Evolutionary conservation across 768 basidiomycete genomes (phyloP), one percentile per base, ranked within the genome.

Genomic region (Lactarius sp.): DNA sequence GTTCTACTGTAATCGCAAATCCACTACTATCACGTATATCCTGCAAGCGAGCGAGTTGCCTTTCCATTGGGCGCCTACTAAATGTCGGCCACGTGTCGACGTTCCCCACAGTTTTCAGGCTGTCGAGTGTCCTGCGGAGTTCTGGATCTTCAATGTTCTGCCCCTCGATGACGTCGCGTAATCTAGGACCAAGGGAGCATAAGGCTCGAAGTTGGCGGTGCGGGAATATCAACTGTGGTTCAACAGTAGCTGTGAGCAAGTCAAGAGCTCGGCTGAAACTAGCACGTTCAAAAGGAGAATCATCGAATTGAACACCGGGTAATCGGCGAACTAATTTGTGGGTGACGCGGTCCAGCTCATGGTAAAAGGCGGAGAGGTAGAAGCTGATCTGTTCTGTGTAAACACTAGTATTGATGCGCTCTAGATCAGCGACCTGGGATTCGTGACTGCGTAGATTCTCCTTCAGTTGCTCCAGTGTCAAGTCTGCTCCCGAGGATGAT

Each of bases 381-480:
- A 14, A 13, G 18, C 61, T 60, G 13, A 61, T 27, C 1, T 14
- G 53, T 13, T 22, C 13, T 4, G 46, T 56, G 20, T 42, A 46
- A 12, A 52, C 37, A 4, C 60, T 37, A n/a, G 34, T 22, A 39
- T 44, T 44, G 18, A 49, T 47, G 18, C 54, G 61, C 16, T 56
- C 60, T 9, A 65, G 46, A 16, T 49, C 54, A 7, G 56, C 31
- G 6, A 67, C 27, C 8, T 52, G 51, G 16, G 22, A 13, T 41
- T 51, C 31, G 6, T 44, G 37, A 4, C 49, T 37, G 6, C 31
- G 37, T 9, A 63, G 33, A 57, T 52, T 51, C 10, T 63, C 18
- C 18, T 10, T 39, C 7, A 65, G 22, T 33, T 52, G 27, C 8
- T 67, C 62, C 16, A 57, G 44, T 31, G 58, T 51, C 56, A 13